Percentiles rank a stretch among this genome's conserved stretches.
These are phyloP conservation scores for Pseudonitzschia pungens DNA, from an alignment of 108 stramenopile genomes.

Conservation along the genomic window DNA sequence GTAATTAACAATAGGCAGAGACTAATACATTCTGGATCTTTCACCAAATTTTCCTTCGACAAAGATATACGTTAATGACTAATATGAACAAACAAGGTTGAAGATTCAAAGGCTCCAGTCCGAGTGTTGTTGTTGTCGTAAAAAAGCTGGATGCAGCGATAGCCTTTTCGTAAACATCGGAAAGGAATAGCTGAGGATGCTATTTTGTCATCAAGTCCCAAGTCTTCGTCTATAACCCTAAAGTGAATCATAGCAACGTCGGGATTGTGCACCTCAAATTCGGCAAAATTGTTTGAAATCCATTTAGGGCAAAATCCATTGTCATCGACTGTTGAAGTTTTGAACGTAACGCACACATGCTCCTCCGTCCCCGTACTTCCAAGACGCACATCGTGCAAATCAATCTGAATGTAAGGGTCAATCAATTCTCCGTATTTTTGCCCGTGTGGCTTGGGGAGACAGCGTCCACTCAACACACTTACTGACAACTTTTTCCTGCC, in stretches of 20 bases:
- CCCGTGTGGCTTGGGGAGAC: constrained; percentile 81
- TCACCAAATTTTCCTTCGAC: too few species aligned
- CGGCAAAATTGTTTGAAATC: constrained; percentile 39
- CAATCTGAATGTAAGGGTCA: constrained; percentile 75
- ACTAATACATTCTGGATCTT: too few species aligned
- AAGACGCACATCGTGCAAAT: constrained; percentile 60
- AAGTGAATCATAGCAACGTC: constrained; percentile 79
- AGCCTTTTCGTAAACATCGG: constrained; percentile 70
- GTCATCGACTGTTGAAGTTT: constrained; percentile 48
- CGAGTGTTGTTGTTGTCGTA: constrained; percentile 66
- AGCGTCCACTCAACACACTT: constrained; percentile 58
- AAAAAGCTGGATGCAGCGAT: constrained; percentile 68
- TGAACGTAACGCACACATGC: constrained; percentile 19
- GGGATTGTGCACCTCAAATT: constrained; percentile 50
- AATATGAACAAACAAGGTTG: constrained; percentile 64
- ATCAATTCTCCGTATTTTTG: constrained; percentile 68
- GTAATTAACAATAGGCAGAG: too few species aligned
- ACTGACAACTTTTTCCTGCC: constrained; percentile 37
- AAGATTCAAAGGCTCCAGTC: constrained; percentile 65
- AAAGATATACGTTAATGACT: too few species aligned
- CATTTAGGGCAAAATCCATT: constrained; percentile 81
- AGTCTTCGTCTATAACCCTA: constrained; percentile 60
- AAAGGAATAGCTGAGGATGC: constrained; percentile 60
- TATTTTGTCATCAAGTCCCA: constrained; percentile 60
- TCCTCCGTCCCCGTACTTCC: constrained; percentile 32